Evolutionary conservation across 805 yeast species (phyloP).

Genomic region (Blastobotrys robertii): DNA sequence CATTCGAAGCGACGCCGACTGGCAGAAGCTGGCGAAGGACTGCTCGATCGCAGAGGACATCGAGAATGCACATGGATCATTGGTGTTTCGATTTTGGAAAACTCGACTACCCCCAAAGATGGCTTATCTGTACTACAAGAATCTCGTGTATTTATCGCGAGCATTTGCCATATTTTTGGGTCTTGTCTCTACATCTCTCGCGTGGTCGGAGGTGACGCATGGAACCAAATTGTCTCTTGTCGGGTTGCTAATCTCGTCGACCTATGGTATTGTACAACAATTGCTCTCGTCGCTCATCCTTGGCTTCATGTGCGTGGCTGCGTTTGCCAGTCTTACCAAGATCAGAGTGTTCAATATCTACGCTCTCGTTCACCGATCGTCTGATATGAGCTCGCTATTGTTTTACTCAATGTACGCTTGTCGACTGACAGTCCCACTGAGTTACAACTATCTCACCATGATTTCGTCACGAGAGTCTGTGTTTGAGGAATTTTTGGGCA

Average conservation of each 20-base stretch:
- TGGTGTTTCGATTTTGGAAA: conserved; percentile 21
- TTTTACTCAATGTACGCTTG: conserved; percentile 76
- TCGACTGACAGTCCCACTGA: conserved; percentile 71
- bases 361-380: conserved; percentile 58
- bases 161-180: conserved; percentile 35
- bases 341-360: conserved; percentile 67
- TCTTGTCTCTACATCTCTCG: conserved; percentile 40
- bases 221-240: conserved; percentile 57
- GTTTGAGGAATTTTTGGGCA: conserved; percentile 67
- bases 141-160: conserved; percentile 40
- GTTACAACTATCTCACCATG: conserved; percentile 67
- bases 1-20: conserved; percentile 48
- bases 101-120: conserved; percentile 32
- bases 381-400: conserved; percentile 65
- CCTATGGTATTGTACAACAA: conserved; percentile 34
- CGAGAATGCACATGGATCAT: conserved; percentile 32
- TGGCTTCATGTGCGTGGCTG: conserved; percentile 58
- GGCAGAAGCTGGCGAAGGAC: conserved; percentile 38
- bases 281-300: conserved; percentile 36
- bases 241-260: conserved; percentile 35
- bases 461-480: conserved; percentile 42
- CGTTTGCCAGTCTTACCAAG: conserved; percentile 56
- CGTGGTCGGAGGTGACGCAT: conserved; percentile 70
- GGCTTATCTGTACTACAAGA: conserved; percentile 34
- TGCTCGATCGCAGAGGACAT: conserved; percentile 51